Percentiles rank a stretch among this genome's conserved stretches.
Evolutionary conservation across 352 stramenopile genomes (phyloP).

Genomic region (Globisporangium mamillatum): DNA sequence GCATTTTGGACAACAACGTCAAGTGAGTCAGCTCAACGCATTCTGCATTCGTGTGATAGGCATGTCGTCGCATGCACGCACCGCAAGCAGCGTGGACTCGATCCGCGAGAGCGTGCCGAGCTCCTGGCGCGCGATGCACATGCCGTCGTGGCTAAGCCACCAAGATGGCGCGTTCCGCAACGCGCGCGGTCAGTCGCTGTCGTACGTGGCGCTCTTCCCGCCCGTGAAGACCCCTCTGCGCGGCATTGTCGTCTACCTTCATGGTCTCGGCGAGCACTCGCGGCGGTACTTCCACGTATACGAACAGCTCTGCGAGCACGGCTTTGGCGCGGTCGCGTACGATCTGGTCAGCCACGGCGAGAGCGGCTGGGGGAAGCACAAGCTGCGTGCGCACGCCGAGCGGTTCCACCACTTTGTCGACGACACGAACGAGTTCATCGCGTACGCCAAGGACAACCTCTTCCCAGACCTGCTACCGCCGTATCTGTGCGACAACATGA

Average conservation of each 20-base stretch:
- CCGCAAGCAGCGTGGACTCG: slow-evolving; percentile 3
- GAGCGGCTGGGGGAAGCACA: slow-evolving; percentile 12
- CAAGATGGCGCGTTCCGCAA: slow-evolving; percentile 16
- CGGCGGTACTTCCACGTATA: slow-evolving; percentile 15
- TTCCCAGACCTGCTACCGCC: background rate
- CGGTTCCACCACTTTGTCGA: slow-evolving; percentile 18
- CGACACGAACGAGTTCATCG: slow-evolving; percentile 21
- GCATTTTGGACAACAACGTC: background rate
- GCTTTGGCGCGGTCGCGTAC: slow-evolving; percentile 19
- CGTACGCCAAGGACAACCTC: slow-evolving; percentile 8
- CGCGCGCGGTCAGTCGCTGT: slow-evolving; percentile 13
- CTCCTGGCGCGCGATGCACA: slow-evolving; percentile 6
- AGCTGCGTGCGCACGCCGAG: slow-evolving; percentile 6
- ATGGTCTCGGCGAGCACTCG: slow-evolving; percentile 17
- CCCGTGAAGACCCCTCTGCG: slow-evolving; percentile 12
- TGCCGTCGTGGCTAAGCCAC: slow-evolving; percentile 8
- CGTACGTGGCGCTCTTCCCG: slow-evolving; percentile 20
- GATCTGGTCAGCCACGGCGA: slow-evolving; percentile 20
- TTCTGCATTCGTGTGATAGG: background rate
- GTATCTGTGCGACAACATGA: background rate
- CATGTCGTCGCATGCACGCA: background rate
- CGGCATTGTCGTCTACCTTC: slow-evolving; percentile 28
- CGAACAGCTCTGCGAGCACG: slow-evolving; percentile 13
- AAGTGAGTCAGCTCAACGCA: background rate
- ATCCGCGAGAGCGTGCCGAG: slow-evolving; percentile 10